These are phyloP conservation scores for Stephania cephalantha DNA, from an alignment of 164 flowering plant species.

Conservation along the genomic window DNA sequence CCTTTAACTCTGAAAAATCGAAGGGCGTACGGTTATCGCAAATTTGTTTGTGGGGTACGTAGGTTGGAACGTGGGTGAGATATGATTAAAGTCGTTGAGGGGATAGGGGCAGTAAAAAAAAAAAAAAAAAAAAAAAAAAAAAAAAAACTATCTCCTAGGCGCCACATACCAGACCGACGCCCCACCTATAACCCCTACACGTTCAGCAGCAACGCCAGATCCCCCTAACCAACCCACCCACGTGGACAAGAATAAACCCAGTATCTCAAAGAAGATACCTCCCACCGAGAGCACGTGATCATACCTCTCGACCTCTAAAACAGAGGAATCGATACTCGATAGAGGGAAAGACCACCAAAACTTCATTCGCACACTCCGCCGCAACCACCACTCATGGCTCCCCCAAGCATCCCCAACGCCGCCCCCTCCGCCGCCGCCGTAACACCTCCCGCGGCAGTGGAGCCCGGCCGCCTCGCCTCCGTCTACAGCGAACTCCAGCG, in stretches of 20 bases:
- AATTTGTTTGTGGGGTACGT: no score
- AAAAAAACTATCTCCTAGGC: no score
- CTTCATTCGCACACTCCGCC: neutral
- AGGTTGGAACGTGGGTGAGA: no score
- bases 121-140: no score
- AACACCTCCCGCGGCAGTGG: neutral
- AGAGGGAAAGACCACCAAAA: neutral
- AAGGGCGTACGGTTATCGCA: no score
- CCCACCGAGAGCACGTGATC: neutral
- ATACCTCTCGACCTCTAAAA: neutral
- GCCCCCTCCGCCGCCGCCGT: neutral
- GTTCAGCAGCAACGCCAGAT: no score
- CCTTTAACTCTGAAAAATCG: no score
- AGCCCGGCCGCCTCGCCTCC: conserved; percentile 36
- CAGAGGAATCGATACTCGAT: neutral
- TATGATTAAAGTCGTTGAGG: no score
- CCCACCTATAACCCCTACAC: no score
- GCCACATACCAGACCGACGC: no score
- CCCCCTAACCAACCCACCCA: neutral
- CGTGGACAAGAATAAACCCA: neutral
- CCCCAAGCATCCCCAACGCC: neutral
- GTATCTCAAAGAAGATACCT: neutral
- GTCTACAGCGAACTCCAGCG: conserved; percentile 78
- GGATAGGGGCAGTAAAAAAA: no score
- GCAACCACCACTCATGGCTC: neutral